A percentile compares a stretch with the other conserved stretches of the same genome.
These are phyloP conservation scores for Trypanosoma caninum DNA, from an alignment of 208 protist genomes.

Conservation along the genomic window DNA sequence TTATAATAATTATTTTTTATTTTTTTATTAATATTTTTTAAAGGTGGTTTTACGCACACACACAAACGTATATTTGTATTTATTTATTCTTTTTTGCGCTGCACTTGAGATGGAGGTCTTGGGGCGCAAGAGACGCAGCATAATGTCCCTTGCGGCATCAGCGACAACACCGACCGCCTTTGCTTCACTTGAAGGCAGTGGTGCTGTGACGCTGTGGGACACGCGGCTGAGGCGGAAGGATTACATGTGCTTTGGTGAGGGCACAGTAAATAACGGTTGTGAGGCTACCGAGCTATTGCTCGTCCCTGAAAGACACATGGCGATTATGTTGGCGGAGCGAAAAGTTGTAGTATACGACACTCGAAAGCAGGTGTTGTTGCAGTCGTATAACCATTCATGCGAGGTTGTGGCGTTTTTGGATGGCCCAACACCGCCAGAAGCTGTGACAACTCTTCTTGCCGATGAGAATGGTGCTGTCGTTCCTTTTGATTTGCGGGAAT, in stretches of 20 bases:
- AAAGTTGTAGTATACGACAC: constrained; percentile 43
- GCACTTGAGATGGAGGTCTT: constrained; percentile 47
- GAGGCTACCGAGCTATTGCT: constrained; percentile 53
- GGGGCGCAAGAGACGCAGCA: constrained; percentile 21
- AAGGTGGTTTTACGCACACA: not conserved
- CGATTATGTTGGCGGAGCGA: constrained; percentile 44
- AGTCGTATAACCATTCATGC: constrained; percentile 30
- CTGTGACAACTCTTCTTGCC: constrained; percentile 28
- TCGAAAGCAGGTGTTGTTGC: constrained; percentile 23
- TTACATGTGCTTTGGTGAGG: constrained; percentile 32
- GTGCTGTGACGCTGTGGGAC: constrained; percentile 53
- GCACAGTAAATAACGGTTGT: not conserved
- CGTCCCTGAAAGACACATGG: constrained; percentile 33
- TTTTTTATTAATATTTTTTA: no score
- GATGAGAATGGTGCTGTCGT: constrained; percentile 72
- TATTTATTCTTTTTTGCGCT: not conserved
- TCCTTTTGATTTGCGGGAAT: constrained; percentile 27
- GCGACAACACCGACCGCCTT: constrained; percentile 28
- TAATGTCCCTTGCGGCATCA: constrained; percentile 49
- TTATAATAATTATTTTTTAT: no score
- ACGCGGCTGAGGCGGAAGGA: constrained; percentile 42
- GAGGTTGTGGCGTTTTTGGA: constrained; percentile 42
- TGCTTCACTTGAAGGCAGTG: constrained; percentile 41
- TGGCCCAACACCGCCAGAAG: constrained; percentile 12
- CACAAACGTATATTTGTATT: not conserved